Conservation (phyloP, 208 protist species). For the Lotmaria passim region DNA sequence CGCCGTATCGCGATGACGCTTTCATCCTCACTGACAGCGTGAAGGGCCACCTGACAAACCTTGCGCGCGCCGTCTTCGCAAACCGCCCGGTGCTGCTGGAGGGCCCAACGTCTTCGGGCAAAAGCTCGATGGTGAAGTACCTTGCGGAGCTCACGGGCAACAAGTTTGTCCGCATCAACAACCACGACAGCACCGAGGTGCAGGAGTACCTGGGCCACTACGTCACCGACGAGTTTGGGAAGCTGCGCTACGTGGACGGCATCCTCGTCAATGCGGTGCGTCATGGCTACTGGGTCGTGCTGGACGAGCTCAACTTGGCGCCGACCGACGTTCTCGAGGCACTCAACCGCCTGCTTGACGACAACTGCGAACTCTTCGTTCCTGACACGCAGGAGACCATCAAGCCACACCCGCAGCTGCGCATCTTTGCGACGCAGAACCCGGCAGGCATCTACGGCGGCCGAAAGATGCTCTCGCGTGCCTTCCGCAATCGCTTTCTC, state of each 20-base stretch:
- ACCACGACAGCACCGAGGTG: conserved; percentile 99
- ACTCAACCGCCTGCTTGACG: conserved; percentile 99
- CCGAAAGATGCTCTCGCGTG: conserved; percentile 99
- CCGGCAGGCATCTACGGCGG: conserved; percentile 98
- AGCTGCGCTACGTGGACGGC: conserved; percentile 97
- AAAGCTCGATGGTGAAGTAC: conserved; percentile 99
- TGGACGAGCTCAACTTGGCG: conserved; percentile 99
- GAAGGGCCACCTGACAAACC: conserved; percentile 91
- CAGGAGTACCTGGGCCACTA: conserved; percentile 99
- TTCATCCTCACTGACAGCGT: conserved; percentile 98
- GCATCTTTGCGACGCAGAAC: conserved; percentile 99
- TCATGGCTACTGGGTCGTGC: conserved; percentile 99
- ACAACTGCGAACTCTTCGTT: conserved; percentile 99
- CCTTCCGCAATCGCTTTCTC: conserved; percentile 99
- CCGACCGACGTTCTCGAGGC: conserved; percentile 99
- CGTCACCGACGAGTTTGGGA: conserved; percentile 94
- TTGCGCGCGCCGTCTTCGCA: conserved; percentile 95
- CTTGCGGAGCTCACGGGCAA: conserved; percentile 98
- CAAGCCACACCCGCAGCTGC: conserved; percentile 98
- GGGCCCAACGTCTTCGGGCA: conserved; percentile 98
- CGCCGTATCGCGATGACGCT: conserved; percentile 55
- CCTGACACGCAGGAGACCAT: conserved; percentile 99
- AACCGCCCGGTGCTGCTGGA: conserved; percentile 98
- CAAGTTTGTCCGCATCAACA: conserved; percentile 99
- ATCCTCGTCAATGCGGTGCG: conserved; percentile 97